Percentiles rank a stretch among this genome's conserved stretches.
Conservation (phyloP, 1,139 yeast species). For the Debaryomyces fabryi region DNA sequence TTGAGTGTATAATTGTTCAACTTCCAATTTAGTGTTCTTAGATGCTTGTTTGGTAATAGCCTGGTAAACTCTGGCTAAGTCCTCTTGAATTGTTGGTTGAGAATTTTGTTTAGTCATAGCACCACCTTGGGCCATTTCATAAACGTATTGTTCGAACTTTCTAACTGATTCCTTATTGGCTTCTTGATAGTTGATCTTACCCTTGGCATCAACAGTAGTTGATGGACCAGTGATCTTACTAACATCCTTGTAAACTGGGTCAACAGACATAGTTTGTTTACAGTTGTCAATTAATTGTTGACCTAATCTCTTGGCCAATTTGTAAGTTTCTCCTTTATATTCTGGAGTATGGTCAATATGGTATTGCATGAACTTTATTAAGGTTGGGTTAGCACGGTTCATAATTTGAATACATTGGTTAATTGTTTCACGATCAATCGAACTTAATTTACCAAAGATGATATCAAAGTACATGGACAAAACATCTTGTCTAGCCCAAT, state of each 20-base stretch:
- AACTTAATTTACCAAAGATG: slow-evolving; percentile 87
- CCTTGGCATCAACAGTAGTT: slow-evolving; percentile 84
- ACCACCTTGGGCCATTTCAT: slow-evolving; percentile 97
- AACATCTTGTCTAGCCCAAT: slow-evolving; percentile 99
- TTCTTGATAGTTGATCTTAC: slow-evolving; percentile 83
- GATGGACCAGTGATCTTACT: slow-evolving; percentile 94
- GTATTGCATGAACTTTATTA: slow-evolving; percentile 96
- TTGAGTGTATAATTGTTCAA: slow-evolving; percentile 79
- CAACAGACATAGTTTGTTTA: slow-evolving; percentile 76
- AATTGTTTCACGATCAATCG: slow-evolving; percentile 94
- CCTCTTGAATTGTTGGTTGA: slow-evolving; percentile 81
- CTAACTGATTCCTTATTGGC: slow-evolving; percentile 88
- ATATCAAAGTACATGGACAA: slow-evolving; percentile 92
- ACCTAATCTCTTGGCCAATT: slow-evolving; percentile 87
- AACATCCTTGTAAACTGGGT: slow-evolving; percentile 95
- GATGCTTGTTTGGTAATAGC: slow-evolving; percentile 75
- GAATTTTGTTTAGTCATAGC: slow-evolving; percentile 62
- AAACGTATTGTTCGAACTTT: slow-evolving; percentile 92
- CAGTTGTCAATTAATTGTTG: slow-evolving; percentile 94
- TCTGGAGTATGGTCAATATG: slow-evolving; percentile 93
- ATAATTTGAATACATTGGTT: slow-evolving; percentile 95
- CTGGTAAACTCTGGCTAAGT: slow-evolving; percentile 80
- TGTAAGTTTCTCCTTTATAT: slow-evolving; percentile 84
- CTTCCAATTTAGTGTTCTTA: slow-evolving; percentile 67
- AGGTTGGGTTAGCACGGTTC: slow-evolving; percentile 95